Evolutionary conservation across 2,329 filamentous ascomycete species (phyloP).

Genomic region (Aspergillus amoenus): DNA sequence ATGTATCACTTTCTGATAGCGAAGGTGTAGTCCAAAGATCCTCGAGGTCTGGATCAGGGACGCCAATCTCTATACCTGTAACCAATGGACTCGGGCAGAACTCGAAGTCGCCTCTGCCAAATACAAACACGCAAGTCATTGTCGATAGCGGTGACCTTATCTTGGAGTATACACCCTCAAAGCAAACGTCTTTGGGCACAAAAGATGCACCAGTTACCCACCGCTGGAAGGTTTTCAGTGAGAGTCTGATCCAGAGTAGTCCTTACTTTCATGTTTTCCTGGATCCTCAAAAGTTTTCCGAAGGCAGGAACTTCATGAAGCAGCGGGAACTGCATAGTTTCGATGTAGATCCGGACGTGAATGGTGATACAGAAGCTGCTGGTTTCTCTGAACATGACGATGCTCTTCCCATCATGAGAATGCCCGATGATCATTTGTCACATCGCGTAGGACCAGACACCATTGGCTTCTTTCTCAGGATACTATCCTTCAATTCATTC

Average conservation of each 20-base stretch:
- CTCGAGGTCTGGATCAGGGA: background rate
- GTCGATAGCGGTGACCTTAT: slow-evolving; percentile 35
- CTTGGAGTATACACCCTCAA: slow-evolving; percentile 30
- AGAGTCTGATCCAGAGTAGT: slow-evolving; percentile 32
- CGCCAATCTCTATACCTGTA: background rate
- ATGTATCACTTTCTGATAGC: slow-evolving; percentile 2
- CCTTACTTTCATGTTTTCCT: slow-evolving; percentile 42
- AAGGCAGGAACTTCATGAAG: slow-evolving; percentile 36
- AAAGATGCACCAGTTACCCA: slow-evolving; percentile 10
- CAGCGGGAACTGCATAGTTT: slow-evolving; percentile 21
- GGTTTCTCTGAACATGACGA: background rate
- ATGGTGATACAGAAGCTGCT: background rate
- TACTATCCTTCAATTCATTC: slow-evolving; percentile 29
- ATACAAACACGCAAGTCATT: slow-evolving; percentile 22
- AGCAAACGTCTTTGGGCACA: slow-evolving; percentile 6
- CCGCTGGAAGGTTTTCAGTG: slow-evolving; percentile 37
- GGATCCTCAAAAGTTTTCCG: slow-evolving; percentile 43
- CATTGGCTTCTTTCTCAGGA: slow-evolving; percentile 35
- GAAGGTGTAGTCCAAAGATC: background rate
- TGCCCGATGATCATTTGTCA: slow-evolving; percentile 28
- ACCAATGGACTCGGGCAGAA: background rate
- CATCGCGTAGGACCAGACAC: slow-evolving; percentile 30
- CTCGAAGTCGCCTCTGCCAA: background rate
- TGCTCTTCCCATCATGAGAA: slow-evolving; percentile 27
- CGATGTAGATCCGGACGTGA: background rate